Base-by-base conservation (phyloP, 1,284 basidiomycete genomes). In the Naganishia liquefaciens region DNA sequence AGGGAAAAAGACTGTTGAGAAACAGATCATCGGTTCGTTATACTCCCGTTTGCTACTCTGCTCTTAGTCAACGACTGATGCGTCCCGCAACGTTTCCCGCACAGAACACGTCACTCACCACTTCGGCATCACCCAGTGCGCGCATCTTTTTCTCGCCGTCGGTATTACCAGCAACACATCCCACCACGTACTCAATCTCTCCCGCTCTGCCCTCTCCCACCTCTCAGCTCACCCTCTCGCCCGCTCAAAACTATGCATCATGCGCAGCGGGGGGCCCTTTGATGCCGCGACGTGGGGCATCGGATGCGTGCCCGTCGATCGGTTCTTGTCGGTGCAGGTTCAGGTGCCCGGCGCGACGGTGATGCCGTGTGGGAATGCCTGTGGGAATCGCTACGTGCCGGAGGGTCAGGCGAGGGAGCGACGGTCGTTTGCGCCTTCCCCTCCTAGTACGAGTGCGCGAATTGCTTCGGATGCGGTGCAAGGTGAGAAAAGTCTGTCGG, bases 181-280 rank as follows among this genome's bases (percentile, higher is more conserved):
- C 15, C 57, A 60, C 57, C 25, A 50, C 25, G 46, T 60, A 2
- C 46, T 60, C 46, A 60, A 60, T 46, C 23, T 60, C 46, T 60
- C 57, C 46, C 57, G 46, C 21, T 7, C 57, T 1, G 42, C 57
- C 0, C 33, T 60, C 46, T 10, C 21, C 33, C 6, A 23, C 11
- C 46, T 60, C 33, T 30, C 47, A 4, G 33, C 13, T 5, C 57
- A 60, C 21, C 46, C 57, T 2, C 28, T 15, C 4, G 21, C n/a
- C 33, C 47, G 1, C 21, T 5, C 10, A 3, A 58, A 39, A 25
- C 57, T 60, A 0, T 17, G 30, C 46, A 27, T 60, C 21, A 49
- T 60, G 46, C 57, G 57, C 19, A 50, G 46, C 37, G 57, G 57
- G 6, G 57, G 57, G 2, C 57, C 57, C 23, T 60, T 60, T 50